Evolutionary conservation across 371 early-diverging fungal species (phyloP).

Genomic region (Actinomortierella ambigua): DNA sequence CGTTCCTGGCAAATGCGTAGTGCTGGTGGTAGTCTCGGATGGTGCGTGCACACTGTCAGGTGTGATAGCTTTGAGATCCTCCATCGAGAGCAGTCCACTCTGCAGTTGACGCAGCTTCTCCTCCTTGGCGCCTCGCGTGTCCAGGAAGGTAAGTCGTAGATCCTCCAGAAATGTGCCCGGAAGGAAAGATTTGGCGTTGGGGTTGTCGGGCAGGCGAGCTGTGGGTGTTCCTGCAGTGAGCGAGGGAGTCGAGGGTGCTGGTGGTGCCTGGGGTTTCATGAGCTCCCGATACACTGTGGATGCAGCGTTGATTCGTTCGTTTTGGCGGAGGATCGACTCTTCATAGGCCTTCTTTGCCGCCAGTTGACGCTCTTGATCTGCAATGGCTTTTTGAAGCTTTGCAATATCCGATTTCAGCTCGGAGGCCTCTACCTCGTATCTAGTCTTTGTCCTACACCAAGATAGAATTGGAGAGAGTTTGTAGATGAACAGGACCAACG

Average conservation of each 20-base stretch:
- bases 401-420: constrained; percentile 31
- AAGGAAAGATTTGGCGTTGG: constrained; percentile 19
- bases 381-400: constrained; percentile 22
- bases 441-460: constrained; percentile 26
- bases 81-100: constrained; percentile 12
- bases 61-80: constrained; percentile 9
- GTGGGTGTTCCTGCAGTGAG: constrained; percentile 1
- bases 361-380: constrained; percentile 28
- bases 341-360: constrained; percentile 24
- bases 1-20: too few species aligned
- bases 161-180: constrained; percentile 38
- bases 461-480: not conserved
- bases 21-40: not conserved
- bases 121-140: constrained; percentile 21
- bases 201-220: not conserved
- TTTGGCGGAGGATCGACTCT: constrained; percentile 21
- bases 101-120: constrained; percentile 22
- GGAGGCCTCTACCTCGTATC: constrained; percentile 18
- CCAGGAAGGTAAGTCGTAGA: constrained; percentile 26
- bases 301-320: constrained; percentile 26
- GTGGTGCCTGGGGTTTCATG: constrained; percentile 8
- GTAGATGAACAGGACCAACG: not conserved
- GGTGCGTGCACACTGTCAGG: not conserved
- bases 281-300: constrained; percentile 23
- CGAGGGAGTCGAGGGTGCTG: not conserved